Base-by-base conservation (phyloP, 2,329 filamentous ascomycete species). In the Emmonsia crescens region DNA sequence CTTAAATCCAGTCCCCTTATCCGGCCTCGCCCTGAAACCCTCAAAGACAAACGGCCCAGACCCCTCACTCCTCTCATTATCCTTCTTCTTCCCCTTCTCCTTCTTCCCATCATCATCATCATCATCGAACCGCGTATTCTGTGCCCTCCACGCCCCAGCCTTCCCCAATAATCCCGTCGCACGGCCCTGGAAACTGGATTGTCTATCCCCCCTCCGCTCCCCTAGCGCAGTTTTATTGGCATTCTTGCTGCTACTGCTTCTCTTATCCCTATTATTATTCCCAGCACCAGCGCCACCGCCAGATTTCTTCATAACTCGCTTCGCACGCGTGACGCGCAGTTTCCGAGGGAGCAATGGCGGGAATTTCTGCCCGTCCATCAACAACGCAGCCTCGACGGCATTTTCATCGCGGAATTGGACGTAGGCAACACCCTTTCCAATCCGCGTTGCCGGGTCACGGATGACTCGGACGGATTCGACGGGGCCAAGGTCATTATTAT, bases 401-500 rank as follows among this genome's bases (percentile, higher is more conserved):
- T 95, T 96, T 65, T 82, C 85, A 69, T 97, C 90, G 79, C 87
- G 85, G 76, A 99, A 99, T 72, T 99, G 94, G 19, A 99, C 93
- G 70, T 99, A 99, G 64, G 95, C 95, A 71, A 99, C 91, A 4
- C 94, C 94, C 74, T 99, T 99, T 70, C 94, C 91, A 36, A 99
- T 90, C 57, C 95, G 85, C 8, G 95, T 99, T 67, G 89, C 88
- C 65, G 89, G 81, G 71, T 99, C 94, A 61, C 94, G 86, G 58
- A 96, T 84, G 24, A 99, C 91, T 40, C 94, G 89, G 42, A 99
- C 95, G 71, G 87, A 96, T 76, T 99, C 93, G 14, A 99, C 89
- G 66, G 83, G 89, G 66, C 93, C 92, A 83, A 86, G 72, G 88
- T 84, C 63, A 96, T 31, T 42, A 24, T 38, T 36, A 27, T 2